These are phyloP conservation scores for Saccharomyces hybrid DNA, from an alignment of 1,139 yeast genomes.

Conservation along the genomic window DNA sequence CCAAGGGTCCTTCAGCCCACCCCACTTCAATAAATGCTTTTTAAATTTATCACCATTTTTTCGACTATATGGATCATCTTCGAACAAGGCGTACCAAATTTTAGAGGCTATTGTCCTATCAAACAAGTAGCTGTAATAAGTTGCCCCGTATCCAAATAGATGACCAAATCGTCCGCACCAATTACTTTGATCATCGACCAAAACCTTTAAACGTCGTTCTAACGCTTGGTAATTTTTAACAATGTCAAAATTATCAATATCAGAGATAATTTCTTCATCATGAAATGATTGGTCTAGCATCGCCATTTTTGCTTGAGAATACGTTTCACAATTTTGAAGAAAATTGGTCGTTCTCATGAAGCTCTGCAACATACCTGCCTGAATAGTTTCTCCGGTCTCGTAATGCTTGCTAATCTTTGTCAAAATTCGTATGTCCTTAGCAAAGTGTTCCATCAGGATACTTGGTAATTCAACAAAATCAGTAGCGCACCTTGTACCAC, in stretches of 20 bases:
- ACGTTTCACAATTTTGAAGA: slow-evolving; percentile 66
- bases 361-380: slow-evolving; percentile 41
- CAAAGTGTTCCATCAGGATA: slow-evolving; percentile 88
- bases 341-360: slow-evolving; percentile 48
- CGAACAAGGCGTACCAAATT: slow-evolving; percentile 71
- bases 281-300: slow-evolving; percentile 78
- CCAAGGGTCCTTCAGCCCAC: slow-evolving; percentile 93
- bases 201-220: slow-evolving; percentile 48
- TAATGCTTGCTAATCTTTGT: slow-evolving; percentile 68
- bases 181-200: slow-evolving; percentile 58
- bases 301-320: slow-evolving; percentile 86
- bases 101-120: slow-evolving; percentile 91
- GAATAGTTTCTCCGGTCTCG: slow-evolving; percentile 55
- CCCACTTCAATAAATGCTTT: slow-evolving; percentile 74
- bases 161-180: slow-evolving; percentile 98
- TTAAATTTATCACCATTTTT: slow-evolving; percentile 70
- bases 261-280: slow-evolving; percentile 30
- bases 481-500: slow-evolving; percentile 93
- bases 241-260: slow-evolving; percentile 34
- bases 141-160: slow-evolving; percentile 87
- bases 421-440: slow-evolving; percentile 71
- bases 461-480: slow-evolving; percentile 97
- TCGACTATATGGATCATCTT: slow-evolving; percentile 59
- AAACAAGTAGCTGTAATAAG: slow-evolving; percentile 83
- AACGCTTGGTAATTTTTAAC: slow-evolving; percentile 57